Evolutionary conservation across 192 early-diverging fungal genomes (phyloP).

Genomic region (Endogone sp.): DNA sequence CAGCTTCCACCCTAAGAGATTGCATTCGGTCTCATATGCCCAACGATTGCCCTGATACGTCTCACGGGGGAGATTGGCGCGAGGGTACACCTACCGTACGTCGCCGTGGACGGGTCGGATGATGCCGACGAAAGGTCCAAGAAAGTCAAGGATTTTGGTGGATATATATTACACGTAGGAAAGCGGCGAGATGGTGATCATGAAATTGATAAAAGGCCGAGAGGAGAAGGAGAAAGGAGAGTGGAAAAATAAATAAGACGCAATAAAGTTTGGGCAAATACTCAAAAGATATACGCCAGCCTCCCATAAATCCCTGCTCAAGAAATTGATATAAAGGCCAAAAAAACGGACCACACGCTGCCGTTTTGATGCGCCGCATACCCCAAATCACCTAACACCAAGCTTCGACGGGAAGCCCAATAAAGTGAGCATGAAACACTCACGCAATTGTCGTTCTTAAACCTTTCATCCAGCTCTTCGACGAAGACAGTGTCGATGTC

Average conservation of each 20-base stretch:
- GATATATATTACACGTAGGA: too few species aligned
- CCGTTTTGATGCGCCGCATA: not conserved
- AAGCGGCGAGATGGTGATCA: too few species aligned
- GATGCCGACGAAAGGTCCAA: not conserved
- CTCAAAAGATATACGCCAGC: too few species aligned
- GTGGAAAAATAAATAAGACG: too few species aligned
- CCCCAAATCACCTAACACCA: not conserved
- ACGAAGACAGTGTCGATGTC: conserved; percentile 62
- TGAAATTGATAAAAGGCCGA: not conserved
- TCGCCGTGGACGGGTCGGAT: not conserved
- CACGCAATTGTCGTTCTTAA: conserved; percentile 74
- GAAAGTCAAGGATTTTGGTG: not conserved
- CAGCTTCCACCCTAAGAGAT: conserved; percentile 82
- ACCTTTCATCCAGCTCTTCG: conserved; percentile 44
- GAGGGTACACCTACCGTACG: conserved; percentile 58
- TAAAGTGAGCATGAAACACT: conserved; percentile 15
- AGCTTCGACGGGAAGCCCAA: not conserved
- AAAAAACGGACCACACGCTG: not conserved
- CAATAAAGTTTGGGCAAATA: too few species aligned
- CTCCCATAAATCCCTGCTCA: too few species aligned
- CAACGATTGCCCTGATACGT: conserved; percentile 80
- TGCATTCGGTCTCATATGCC: conserved; percentile 83
- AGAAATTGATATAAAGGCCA: too few species aligned
- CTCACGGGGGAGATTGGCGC: conserved; percentile 59
- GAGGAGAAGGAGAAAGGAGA: not conserved